A percentile compares a stretch with the other conserved stretches of the same genome.
Conservation (phyloP, 306 rosid genomes). For the Echinosophora koreensis region DNA sequence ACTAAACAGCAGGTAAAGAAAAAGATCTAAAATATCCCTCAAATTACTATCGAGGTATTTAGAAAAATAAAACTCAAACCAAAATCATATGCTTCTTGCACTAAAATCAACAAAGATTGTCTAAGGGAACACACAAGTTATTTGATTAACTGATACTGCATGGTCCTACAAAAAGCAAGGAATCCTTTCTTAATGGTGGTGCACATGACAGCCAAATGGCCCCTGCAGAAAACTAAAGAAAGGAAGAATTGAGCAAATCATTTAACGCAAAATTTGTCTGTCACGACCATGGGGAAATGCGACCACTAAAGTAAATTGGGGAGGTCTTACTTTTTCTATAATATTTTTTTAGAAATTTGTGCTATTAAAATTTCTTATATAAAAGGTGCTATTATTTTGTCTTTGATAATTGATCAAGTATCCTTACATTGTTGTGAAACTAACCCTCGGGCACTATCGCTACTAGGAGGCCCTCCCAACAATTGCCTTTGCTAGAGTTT, state of each 20-base stretch:
- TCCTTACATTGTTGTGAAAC: neutral
- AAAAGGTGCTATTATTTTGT: too few species aligned
- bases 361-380: neutral
- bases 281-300: conserved; percentile 20
- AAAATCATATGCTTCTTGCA: neutral
- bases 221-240: neutral
- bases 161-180: neutral
- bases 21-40: neutral
- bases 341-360: neutral
- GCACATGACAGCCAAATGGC: conserved; percentile 15
- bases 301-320: neutral
- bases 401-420: neutral
- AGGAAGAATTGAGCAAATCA: conserved; percentile 1
- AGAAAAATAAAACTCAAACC: neutral
- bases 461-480: neutral
- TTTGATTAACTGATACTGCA: neutral
- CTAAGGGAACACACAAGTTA: neutral
- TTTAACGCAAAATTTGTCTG: neutral
- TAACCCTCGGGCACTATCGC: neutral
- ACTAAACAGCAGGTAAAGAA: conserved; percentile 1
- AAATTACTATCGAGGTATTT: neutral
- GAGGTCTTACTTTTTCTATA: neutral
- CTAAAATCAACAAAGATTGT: conserved; percentile 13
- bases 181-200: conserved; percentile 12
- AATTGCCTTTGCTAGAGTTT: neutral